Conservation (phyloP, 148 eudicot species). For the Polygonum maritimum region DNA sequence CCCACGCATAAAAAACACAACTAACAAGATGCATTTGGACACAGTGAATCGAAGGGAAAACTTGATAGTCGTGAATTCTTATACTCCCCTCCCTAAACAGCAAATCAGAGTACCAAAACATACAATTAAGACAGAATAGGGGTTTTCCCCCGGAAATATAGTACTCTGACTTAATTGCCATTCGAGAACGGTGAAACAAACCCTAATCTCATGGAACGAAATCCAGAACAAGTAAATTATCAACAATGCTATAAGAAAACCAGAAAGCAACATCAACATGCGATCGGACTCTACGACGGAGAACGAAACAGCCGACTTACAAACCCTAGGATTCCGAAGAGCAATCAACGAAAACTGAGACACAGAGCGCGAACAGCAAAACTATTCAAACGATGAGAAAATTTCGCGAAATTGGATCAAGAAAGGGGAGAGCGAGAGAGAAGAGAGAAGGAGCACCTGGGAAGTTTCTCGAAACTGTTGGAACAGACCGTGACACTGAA, state of each 20-base stretch:
- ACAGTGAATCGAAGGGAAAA: not conserved
- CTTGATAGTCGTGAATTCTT: not conserved
- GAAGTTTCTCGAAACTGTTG: not conserved
- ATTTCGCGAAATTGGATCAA: not conserved
- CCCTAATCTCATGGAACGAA: not conserved
- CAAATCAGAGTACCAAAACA: not conserved
- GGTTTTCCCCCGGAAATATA: not conserved
- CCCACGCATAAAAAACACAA: not conserved
- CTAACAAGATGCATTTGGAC: not conserved
- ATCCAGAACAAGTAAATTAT: not conserved
- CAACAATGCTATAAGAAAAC: not conserved
- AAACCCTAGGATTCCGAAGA: not conserved
- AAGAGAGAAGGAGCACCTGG: not conserved
- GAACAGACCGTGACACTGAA: not conserved
- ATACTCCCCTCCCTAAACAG: not conserved
- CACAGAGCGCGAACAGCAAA: not conserved
- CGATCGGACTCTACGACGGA: not conserved
- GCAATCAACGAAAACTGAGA: not conserved
- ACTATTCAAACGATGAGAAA: not conserved
- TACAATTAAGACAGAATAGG: not conserved
- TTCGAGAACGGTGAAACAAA: not conserved
- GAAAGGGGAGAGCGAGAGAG: not conserved
- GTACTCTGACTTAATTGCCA: not conserved
- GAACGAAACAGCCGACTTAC: not conserved
- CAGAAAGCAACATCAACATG: not conserved